Base-by-base conservation (phyloP, 495 filamentous ascomycete genomes). In the Monascus purpureus region DNA sequence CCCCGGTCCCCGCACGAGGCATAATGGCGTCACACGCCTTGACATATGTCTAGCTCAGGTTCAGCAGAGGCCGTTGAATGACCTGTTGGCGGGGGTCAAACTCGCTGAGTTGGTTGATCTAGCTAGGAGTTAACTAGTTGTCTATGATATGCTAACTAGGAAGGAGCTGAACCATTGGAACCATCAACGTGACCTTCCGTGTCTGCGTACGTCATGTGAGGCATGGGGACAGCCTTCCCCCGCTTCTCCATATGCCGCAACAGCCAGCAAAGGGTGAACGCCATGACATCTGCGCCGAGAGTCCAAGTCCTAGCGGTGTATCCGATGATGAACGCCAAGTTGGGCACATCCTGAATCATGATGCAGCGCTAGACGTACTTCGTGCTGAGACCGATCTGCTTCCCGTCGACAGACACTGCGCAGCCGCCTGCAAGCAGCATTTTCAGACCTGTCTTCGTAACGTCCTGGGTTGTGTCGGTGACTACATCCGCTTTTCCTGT, bases 391-490 rank as follows among this genome's bases (percentile, higher is more conserved):
- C 47, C 33, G 17, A 54, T 5, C 3, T 35, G 28, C 1, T 39
- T 25, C 6, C 43, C 42, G 37, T 65, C 49, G 9, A 63, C 33
- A 13, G 27, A 31, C 3, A 59, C 33, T 0, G 24, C 20, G 5
- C 50, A 38, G 0, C 52, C 49, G n/a, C 53, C 56, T 11, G 22
- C 41, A 1, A 59, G 15, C 28, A 43, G 39, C 26, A 61, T 31
- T 18, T 53, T 46, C 17, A 54, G 39, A 0, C 76, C 77, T 0
- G 78, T 83, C 6, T 49, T 45, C 0, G 63, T 70, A 3, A 82
- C 67, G 0, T 52, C 55, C 6, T 65, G 49, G 47, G 82, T 77
- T 12, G 38, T 51, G 8, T 64, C 75, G 1, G 75, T 81, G 0
- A 68, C 67, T 13, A 83, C 49, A 13, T 60, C 47, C 2, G 55